Percentiles rank a stretch among this genome's conserved stretches.
phyloP scores from a whole-genome alignment of 345 rosid genomes.

The Melastoma malabathricum region DNA sequence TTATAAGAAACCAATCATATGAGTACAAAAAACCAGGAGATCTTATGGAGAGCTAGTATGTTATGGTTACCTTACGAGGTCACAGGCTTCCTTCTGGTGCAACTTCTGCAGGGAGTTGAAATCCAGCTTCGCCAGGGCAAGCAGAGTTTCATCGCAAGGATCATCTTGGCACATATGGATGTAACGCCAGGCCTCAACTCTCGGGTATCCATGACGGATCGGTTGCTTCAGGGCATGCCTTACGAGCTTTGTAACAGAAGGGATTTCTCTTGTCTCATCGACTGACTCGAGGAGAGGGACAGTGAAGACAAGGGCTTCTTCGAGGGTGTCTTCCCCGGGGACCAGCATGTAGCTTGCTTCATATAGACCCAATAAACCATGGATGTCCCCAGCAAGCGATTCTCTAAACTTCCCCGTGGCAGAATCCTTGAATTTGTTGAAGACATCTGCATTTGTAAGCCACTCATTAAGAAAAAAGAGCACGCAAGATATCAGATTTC shows the following conservation, averaged over 20 bases:
- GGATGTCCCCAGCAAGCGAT: slow-evolving; percentile 1
- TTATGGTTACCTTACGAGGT: slow-evolving; percentile 5
- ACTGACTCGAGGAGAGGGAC: neutral
- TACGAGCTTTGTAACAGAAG: neutral
- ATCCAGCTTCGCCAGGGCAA: slow-evolving; percentile 9
- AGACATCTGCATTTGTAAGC: slow-evolving; percentile 4
- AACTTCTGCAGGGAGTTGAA: slow-evolving; percentile 9
- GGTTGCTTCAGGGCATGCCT: no score
- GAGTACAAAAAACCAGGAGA: no score
- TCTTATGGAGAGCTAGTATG: no score
- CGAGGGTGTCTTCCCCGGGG: slow-evolving; percentile 10
- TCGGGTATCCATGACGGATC: no score
- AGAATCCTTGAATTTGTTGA: slow-evolving; percentile 12
- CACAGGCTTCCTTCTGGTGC: slow-evolving; percentile 8
- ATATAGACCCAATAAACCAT: slow-evolving; percentile 15
- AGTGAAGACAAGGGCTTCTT: slow-evolving; percentile 4
- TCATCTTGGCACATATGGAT: slow-evolving; percentile 4
- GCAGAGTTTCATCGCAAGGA: neutral
- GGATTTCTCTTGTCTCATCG: neutral
- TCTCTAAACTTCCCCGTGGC: slow-evolving; percentile 12
- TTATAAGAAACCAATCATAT: no score
- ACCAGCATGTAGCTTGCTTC: slow-evolving; percentile 14
- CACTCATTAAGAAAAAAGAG: neutral
- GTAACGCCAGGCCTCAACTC: neutral
- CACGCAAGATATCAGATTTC: neutral